Evolutionary conservation across 2,329 filamentous ascomycete species (phyloP).

Genomic region (Trichoderma sp.): DNA sequence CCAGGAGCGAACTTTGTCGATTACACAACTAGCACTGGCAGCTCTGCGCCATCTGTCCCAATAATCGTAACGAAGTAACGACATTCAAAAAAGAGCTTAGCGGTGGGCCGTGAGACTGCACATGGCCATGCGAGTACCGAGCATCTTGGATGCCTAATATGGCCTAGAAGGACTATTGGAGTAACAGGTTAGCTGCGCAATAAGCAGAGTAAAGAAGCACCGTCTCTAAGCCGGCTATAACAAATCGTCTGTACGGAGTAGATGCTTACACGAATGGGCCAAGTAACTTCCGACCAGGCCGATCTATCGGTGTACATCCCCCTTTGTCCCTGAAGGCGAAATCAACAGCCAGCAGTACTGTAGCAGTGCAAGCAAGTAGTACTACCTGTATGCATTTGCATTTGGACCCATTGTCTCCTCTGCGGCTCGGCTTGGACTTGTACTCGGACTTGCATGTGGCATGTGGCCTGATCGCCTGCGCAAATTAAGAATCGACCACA

Average conservation of each 20-base stretch:
- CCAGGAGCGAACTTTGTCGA: not conserved
- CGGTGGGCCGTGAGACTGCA: not conserved
- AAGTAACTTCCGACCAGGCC: not conserved
- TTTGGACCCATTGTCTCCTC: not conserved
- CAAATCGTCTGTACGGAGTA: not conserved
- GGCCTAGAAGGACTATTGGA: not conserved
- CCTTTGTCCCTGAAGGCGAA: not conserved
- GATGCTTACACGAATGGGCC: not conserved
- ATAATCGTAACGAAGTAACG: not conserved
- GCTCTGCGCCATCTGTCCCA: not conserved
- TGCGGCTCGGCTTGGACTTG: not conserved
- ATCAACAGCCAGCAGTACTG: not conserved
- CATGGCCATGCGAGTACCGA: not conserved
- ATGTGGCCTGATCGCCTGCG: not conserved
- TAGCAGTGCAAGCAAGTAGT: not conserved
- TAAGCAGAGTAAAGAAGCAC: not conserved
- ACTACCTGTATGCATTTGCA: not conserved
- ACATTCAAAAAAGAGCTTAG: not conserved
- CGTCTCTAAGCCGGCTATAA: not conserved
- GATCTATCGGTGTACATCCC: not conserved
- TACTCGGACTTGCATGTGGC: not conserved
- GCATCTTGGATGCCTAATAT: not conserved
- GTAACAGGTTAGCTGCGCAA: not conserved
- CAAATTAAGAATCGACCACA: not conserved
- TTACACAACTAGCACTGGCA: not conserved